Evolutionary conservation across 2,329 filamentous ascomycete species (phyloP), one percentile per base, ranked within the genome.

Genomic region (Ophiostoma quercus): DNA sequence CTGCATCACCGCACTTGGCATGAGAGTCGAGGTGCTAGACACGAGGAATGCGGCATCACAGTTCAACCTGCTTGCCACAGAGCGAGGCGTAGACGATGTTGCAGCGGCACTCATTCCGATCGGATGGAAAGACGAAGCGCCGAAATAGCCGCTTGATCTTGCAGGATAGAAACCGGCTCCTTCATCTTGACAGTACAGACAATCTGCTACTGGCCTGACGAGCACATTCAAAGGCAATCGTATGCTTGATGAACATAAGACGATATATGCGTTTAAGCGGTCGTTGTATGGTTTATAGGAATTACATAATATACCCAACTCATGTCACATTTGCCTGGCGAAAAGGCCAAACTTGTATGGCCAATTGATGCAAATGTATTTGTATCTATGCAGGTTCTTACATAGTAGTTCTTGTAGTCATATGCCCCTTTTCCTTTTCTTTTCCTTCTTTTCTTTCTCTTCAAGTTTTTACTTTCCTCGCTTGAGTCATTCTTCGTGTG

Each of bases 41-140:
- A 98, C 95, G 41, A 84, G 92, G 73, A 98, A 98, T 79, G 95
- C 95, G 9, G 92, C 94, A 1, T 90, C 94, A 43, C 93, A 97
- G 78, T 99, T 95, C 79, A 99, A 99, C 77, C 78, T 99, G 76
- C 81, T 99, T 69, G 94, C 93, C n/a, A 98, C 93, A 22, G 95
- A 99, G 81, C 84, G 95, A 68, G 94, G 95, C 1, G 88, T 95
- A 6, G 84, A 88, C 25, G 90, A 94, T 75, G 88, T 98, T 72
- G 94, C 93, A 37, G 94, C 92, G 1, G 94, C 93, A 11, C 78
- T 99, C 79, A 87, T 98, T 78, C 94, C 94, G 0, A 84, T 95
- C 68, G 93, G 92, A 1, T 96, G 92, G 92, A 87, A 84, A 75
- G 90, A 92, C 71, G 84, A 66, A 19, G 65, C 14, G 11, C 39